Evolutionary conservation across 305 asterid species (phyloP), one percentile per base, ranked within the genome.

Genomic region (Ilex paraguariensis): DNA sequence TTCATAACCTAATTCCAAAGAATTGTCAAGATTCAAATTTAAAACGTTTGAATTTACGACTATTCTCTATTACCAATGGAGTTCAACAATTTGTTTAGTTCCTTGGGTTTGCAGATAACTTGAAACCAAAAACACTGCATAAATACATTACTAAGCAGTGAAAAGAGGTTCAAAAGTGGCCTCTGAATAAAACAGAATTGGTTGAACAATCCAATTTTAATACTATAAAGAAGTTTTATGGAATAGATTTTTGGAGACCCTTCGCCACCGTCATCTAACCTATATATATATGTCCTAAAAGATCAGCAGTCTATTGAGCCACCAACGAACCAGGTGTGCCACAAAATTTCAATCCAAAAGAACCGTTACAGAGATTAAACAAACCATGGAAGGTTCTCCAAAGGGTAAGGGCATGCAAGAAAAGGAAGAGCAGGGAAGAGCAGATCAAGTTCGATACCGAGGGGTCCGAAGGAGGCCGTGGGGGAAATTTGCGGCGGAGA

Each of bases 401-500:
- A 77, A 77, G 63, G 85, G 81, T 7, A 86, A 78, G 68, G 73
- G 67, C 78, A 76, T 73, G 80, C 81, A 76, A 66, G 81, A 67
- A 2, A 75, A 62, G 78, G 90, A 81, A 15, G 81, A 79, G 0
- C 55, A 69, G 64, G 59, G 59, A 57, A 72, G 74, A 31, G 84
- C 80, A 0, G 86, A 21, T 21, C 28, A 82, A n/a, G 72, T 66
- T 14, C 78, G 74, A 14, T 89, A 62, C 63, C 87, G 93, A 0
- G 95, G 95, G 9, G 95, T 85, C 2, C 70, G 95, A 56, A 73
- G 79, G 66, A 72, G 94, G 67, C 87, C 95, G 0, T 87, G 95
- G 95, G 95, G 93, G 10, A 87, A 81, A 60, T 87, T 71, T 7
- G 97, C 91, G 57, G 93, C 97, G 32, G 97, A 89, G 87, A 89